phyloP scores from a whole-genome alignment of 1,284 basidiomycete genomes.

The Tilletiopsis washingtonensis region DNA sequence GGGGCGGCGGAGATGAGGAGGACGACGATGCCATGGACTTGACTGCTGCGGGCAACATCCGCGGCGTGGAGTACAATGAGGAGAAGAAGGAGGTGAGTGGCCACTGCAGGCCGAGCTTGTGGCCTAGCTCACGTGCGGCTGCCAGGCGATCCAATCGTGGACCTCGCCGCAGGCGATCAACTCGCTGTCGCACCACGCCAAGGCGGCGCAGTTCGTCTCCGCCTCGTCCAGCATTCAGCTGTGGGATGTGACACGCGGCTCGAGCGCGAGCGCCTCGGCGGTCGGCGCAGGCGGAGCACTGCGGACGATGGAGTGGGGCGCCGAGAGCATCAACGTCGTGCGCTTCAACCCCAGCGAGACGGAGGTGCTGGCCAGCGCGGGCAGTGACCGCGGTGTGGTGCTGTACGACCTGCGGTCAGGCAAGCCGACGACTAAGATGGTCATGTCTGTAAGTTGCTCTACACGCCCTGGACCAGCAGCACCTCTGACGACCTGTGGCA shows the following conservation, averaged over 20 bases:
- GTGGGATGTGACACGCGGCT: slow-evolving; percentile 80
- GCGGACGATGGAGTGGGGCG: slow-evolving; percentile 46
- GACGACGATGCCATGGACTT: slow-evolving; percentile 27
- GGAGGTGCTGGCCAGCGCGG: slow-evolving; percentile 84
- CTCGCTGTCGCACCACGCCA: slow-evolving; percentile 86
- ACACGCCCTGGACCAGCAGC: too few species aligned
- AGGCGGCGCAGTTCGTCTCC: slow-evolving; percentile 80
- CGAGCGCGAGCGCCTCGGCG: background rate
- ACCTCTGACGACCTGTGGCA: background rate
- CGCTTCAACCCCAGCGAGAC: slow-evolving; percentile 90
- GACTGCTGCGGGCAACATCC: slow-evolving; percentile 27
- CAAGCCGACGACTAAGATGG: slow-evolving; percentile 79
- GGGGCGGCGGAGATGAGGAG: slow-evolving; percentile 42
- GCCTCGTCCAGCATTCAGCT: slow-evolving; percentile 88
- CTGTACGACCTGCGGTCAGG: slow-evolving; percentile 93
- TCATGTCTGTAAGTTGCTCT: slow-evolving; percentile 67
- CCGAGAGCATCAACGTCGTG: slow-evolving; percentile 77
- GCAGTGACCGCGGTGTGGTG: slow-evolving; percentile 88
- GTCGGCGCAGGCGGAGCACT: slow-evolving; percentile 60
- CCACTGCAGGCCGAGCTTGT: too few species aligned
- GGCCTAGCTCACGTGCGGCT: background rate
- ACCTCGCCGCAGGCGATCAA: slow-evolving; percentile 51
- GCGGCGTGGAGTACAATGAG: slow-evolving; percentile 18
- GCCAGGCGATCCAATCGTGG: slow-evolving; percentile 12
- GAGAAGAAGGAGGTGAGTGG: slow-evolving; percentile 26